These are phyloP conservation scores for Tubosaeta sp. DNA, from an alignment of 768 basidiomycete species.

Conservation along the genomic window DNA sequence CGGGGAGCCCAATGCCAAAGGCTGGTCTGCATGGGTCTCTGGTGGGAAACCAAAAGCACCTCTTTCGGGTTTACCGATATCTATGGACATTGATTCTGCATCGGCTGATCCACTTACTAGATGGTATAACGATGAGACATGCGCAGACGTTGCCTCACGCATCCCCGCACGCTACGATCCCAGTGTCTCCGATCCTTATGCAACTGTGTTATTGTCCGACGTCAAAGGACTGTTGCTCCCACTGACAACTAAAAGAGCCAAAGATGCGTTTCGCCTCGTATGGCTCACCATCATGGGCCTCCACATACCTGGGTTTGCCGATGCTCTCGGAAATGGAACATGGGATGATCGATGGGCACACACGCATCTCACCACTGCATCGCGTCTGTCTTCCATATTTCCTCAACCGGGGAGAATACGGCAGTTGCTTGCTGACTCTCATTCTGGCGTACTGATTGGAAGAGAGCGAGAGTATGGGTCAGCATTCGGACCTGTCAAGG, in stretches of 20 bases:
- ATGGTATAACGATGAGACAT: slow-evolving; percentile 61
- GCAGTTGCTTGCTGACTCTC: slow-evolving; percentile 49
- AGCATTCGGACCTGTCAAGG: slow-evolving; percentile 64
- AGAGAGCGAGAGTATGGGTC: slow-evolving; percentile 56
- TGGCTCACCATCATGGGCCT: slow-evolving; percentile 73
- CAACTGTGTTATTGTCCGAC: slow-evolving; percentile 69
- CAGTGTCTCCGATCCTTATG: slow-evolving; percentile 61
- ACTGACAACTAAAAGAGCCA: slow-evolving; percentile 41
- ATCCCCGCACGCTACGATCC: slow-evolving; percentile 55
- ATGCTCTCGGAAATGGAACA: slow-evolving; percentile 37
- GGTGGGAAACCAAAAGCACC: slow-evolving; percentile 36
- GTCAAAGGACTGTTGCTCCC: slow-evolving; percentile 54
- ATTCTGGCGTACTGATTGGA: slow-evolving; percentile 64
- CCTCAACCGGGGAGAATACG: slow-evolving; percentile 34
- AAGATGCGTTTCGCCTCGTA: slow-evolving; percentile 55
- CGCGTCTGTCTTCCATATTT: slow-evolving; percentile 50
- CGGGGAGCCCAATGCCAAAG: slow-evolving; percentile 60
- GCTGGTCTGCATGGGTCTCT: slow-evolving; percentile 64
- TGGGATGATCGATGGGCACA: slow-evolving; percentile 71
- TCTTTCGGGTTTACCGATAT: slow-evolving; percentile 2
- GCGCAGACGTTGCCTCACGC: slow-evolving; percentile 38
- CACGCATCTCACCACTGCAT: slow-evolving; percentile 41
- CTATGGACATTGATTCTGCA: slow-evolving; percentile 19
- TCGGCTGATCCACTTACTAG: slow-evolving; percentile 60
- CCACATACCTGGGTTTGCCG: slow-evolving; percentile 61